A percentile compares a stretch with the other conserved stretches of the same genome.
Evolutionary conservation across 2,329 filamentous ascomycete species (phyloP).

Genomic region (Coleophoma eucalyptorum): DNA sequence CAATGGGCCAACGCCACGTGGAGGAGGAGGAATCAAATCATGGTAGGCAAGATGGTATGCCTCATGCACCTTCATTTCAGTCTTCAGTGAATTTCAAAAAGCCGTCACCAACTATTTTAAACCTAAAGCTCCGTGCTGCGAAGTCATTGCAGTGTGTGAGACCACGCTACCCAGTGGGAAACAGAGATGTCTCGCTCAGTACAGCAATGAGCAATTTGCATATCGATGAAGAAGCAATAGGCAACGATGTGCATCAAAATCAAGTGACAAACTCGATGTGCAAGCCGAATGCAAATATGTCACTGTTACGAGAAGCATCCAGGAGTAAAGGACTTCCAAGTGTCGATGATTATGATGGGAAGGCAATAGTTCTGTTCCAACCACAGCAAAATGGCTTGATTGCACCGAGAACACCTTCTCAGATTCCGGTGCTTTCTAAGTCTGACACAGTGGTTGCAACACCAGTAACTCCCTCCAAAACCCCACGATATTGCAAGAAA

Average conservation of each 20-base stretch:
- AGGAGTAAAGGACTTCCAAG: constrained; percentile 13
- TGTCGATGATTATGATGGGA: constrained; percentile 14
- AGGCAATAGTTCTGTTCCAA: constrained; percentile 21
- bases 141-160: constrained; percentile 22
- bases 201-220: constrained; percentile 30
- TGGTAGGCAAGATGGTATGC: constrained; percentile 50
- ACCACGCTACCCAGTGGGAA: constrained; percentile 11
- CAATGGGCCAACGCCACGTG: constrained; percentile 28
- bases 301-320: constrained; percentile 16
- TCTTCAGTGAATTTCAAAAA: constrained; percentile 17
- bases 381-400: constrained; percentile 17
- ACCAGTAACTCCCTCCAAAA: constrained; percentile 32
- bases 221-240: constrained; percentile 18
- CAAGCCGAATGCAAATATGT: constrained; percentile 2
- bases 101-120: constrained; percentile 10
- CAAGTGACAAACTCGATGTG: too few species aligned
- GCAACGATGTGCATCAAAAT: too few species aligned
- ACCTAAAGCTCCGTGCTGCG: constrained; percentile 21
- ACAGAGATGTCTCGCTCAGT: constrained; percentile 31
- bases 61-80: constrained; percentile 28
- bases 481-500: constrained; percentile 35
- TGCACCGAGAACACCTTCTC: constrained; percentile 27
- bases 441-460: constrained; percentile 14
- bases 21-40: constrained; percentile 26
- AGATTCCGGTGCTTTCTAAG: constrained; percentile 27